Percentiles rank a stretch among this genome's conserved stretches.
Evolutionary conservation across 2,329 filamentous ascomycete species (phyloP).

Genomic region (Colletotrichum viniferum): DNA sequence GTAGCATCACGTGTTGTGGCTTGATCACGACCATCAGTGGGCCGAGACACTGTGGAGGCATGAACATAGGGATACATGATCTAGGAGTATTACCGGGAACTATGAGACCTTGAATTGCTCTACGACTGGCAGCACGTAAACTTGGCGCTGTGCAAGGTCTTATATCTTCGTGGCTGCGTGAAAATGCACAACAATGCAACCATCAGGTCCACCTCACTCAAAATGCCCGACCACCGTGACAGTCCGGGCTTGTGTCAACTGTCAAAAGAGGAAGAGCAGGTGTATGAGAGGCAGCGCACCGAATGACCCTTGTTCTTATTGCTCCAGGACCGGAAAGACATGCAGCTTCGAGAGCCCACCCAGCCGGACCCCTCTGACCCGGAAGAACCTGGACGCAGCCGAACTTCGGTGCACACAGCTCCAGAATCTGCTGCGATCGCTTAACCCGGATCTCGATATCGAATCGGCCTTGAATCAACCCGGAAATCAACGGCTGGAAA

Average conservation of each 20-base stretch:
- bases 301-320: conserved; percentile 32
- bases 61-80: neutral
- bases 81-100: neutral
- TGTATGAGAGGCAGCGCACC: conserved; percentile 14
- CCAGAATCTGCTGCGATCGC: conserved; percentile 28
- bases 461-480: conserved; percentile 18
- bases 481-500: neutral
- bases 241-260: conserved; percentile 23
- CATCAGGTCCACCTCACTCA: neutral
- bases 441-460: conserved; percentile 31
- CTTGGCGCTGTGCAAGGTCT: neutral
- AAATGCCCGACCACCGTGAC: neutral
- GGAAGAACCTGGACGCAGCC: conserved; percentile 37
- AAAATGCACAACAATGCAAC: neutral
- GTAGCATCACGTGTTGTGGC: neutral
- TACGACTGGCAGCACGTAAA: neutral
- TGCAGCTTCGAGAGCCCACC: conserved; percentile 37
- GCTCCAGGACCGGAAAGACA: conserved; percentile 30
- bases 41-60: neutral
- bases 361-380: conserved; percentile 36
- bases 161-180: neutral
- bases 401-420: conserved; percentile 32
- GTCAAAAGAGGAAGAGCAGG: conserved; percentile 22
- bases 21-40: neutral
- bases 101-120: neutral